Percentiles rank a stretch among this genome's conserved stretches.
These are phyloP conservation scores for Effrenium voratum DNA, from an alignment of 73 alveolate genomes.

Conservation along the genomic window DNA sequence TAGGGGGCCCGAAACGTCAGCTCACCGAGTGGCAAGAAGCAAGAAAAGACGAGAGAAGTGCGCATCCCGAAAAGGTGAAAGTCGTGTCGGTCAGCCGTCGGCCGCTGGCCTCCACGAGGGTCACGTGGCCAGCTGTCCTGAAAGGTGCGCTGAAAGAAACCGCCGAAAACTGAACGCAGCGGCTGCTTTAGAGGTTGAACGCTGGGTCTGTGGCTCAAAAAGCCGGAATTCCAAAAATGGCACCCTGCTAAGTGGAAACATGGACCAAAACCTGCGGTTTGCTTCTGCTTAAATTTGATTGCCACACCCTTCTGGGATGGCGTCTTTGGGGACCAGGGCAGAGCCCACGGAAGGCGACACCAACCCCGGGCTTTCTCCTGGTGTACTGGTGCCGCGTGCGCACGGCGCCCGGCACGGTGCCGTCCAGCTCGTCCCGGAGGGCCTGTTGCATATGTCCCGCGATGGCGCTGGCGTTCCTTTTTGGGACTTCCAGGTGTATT, in stretches of 20 bases:
- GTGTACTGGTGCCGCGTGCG: constrained; percentile 89
- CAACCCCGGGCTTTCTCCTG: background rate
- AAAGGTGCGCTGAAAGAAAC: background rate
- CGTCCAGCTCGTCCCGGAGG: constrained; percentile 83
- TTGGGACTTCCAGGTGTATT: background rate
- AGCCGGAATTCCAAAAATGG: background rate
- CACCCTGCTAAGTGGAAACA: background rate
- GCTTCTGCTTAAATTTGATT: background rate
- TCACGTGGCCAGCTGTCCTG: constrained; percentile 91
- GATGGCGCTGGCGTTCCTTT: background rate
- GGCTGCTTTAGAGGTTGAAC: background rate
- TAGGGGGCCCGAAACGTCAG: no score
- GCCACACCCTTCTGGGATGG: background rate
- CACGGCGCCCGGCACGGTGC: constrained; percentile 63
- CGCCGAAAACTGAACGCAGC: no score
- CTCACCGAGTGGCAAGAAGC: no score
- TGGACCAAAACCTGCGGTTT: background rate
- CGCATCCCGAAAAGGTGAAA: no score
- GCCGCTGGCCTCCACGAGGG: constrained; percentile 68
- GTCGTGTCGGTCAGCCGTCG: no score
- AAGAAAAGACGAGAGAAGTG: no score
- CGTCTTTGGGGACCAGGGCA: no score
- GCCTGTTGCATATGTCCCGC: background rate
- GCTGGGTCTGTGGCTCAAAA: background rate
- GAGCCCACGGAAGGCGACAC: no score